Base-by-base conservation (phyloP, 2,329 filamentous ascomycete genomes). In the Stagonosporopsis chrysanthemi region DNA sequence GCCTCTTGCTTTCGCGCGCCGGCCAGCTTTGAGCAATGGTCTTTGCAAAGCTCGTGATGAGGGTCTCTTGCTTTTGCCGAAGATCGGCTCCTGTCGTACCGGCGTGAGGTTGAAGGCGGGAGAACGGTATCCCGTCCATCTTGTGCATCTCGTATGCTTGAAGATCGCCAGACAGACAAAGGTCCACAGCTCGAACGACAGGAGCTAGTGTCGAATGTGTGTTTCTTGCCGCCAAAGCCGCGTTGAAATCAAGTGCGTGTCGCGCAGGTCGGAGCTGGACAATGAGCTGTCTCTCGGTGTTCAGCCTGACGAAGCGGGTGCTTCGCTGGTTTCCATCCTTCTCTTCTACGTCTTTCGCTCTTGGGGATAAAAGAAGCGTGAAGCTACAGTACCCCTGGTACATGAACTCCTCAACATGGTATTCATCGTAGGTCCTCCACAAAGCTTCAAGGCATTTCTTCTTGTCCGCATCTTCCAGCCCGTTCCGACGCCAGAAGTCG, bases 21-120 rank as follows among this genome's bases (percentile, higher is more conserved):
- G 52, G 58, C 72, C 68, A 75, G 23, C 63, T 62, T 26, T 58
- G 57, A 6, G 71, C 71, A 12, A 77, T 39, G 15, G 72, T 57
- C 3, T 42, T 33, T 1, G 73, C 73, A 39, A 77, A 71, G 35
- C 64, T 68, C n/a, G 45, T 35, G 7, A 77, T 44, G 6, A 77
- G 61, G 1, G 19, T 61, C 31, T 64, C 28, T 33, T 72, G 66
- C 35, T 61, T 67, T 7, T 46, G 42, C 24, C 36, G 52, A 15
- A 17, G 40, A 1, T 26, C 28, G 4, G 24, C 8, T 24, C 56
- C 46, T 26, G 66, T 15, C 5, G 15, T 49, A 14, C 4, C n/a
- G 9, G 31, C n/a, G 14, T 42, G 57, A n/a, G 52, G 43, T 4
- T 62, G 58, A 12, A 68, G 44, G 12, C 52, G 53, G 7, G 60